These are phyloP conservation scores for Pluteus cervinus DNA, from an alignment of 768 basidiomycete species.

Conservation along the genomic window DNA sequence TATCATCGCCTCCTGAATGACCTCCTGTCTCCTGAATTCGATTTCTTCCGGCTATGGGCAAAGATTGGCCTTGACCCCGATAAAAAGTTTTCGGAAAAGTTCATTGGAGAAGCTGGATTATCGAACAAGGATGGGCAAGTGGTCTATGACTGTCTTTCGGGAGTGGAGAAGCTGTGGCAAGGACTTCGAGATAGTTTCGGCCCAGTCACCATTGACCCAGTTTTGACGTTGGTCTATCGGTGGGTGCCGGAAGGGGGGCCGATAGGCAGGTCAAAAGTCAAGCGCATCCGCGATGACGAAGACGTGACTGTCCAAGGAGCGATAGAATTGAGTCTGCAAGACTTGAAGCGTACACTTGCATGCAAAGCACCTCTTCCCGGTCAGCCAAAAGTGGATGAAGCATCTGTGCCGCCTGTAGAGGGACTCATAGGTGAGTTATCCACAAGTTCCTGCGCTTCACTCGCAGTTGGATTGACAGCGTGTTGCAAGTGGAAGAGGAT, in stretches of 20 bases:
- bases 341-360: too few relatives aligned
- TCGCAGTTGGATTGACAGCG: too few relatives aligned
- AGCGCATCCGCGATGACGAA: too few relatives aligned
- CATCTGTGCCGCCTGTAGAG: too few relatives aligned
- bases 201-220: conserved; percentile 29
- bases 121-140: conserved; percentile 14
- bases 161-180: conserved; percentile 27
- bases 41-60: conserved; percentile 50
- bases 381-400: too few relatives aligned
- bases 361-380: too few relatives aligned
- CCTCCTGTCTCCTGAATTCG: conserved; percentile 41
- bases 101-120: conserved; percentile 38
- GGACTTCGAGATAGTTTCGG: conserved; percentile 20
- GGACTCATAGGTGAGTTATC: too few relatives aligned
- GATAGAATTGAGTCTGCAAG: too few relatives aligned
- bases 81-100: conserved; percentile 41
- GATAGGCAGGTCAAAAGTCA: conserved; percentile 15
- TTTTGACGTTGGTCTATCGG: conserved; percentile 49
- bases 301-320: too few relatives aligned
- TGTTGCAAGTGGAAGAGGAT: too few relatives aligned
- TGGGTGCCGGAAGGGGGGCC: conserved; percentile 20
- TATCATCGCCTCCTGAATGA: conserved; percentile 61
- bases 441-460: too few relatives aligned
- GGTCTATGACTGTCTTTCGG: conserved; percentile 28
- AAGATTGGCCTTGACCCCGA: conserved; percentile 36